These are phyloP conservation scores for Primulina eburnea DNA, from an alignment of 257 asterid species.

Conservation along the genomic window DNA sequence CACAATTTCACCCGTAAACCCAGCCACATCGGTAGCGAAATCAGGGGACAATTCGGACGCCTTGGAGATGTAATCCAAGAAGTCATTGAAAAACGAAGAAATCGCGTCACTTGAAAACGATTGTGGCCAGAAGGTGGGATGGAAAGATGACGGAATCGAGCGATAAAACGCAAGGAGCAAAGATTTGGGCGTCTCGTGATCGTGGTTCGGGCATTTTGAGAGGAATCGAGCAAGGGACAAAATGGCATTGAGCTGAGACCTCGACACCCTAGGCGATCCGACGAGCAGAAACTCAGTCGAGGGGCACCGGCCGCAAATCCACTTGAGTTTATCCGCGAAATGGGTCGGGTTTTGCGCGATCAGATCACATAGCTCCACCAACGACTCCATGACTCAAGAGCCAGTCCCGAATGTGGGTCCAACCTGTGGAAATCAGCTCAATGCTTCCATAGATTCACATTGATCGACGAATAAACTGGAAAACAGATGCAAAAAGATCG, in stretches of 20 bases:
- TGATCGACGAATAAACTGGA: background rate
- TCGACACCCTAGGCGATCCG: slow-evolving; percentile 80
- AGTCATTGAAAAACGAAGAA: slow-evolving; percentile 59
- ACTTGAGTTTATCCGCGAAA: slow-evolving; percentile 60
- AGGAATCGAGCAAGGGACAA: slow-evolving; percentile 78
- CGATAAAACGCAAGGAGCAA: slow-evolving; percentile 70
- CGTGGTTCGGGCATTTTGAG: slow-evolving; percentile 60
- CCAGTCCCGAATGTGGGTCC: slow-evolving; percentile 23
- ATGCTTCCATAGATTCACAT: background rate
- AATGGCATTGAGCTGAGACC: slow-evolving; percentile 83
- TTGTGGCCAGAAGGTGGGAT: slow-evolving; percentile 82
- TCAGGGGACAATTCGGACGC: slow-evolving; percentile 63
- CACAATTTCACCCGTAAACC: slow-evolving; percentile 72
- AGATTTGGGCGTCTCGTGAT: slow-evolving; percentile 66
- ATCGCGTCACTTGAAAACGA: slow-evolving; percentile 59
- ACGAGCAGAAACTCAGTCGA: slow-evolving; percentile 56
- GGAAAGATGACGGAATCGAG: slow-evolving; percentile 67
- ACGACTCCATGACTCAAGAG: slow-evolving; percentile 59
- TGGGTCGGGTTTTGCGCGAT: slow-evolving; percentile 62
- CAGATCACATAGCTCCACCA: slow-evolving; percentile 85
- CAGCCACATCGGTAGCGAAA: slow-evolving; percentile 67
- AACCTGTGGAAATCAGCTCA: background rate
- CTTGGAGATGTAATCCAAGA: slow-evolving; percentile 49
- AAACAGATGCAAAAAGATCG: too few relatives aligned
- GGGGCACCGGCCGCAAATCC: slow-evolving; percentile 97